phyloP scores from a whole-genome alignment of 345 rosid species.

The Erodium maritimum region DNA sequence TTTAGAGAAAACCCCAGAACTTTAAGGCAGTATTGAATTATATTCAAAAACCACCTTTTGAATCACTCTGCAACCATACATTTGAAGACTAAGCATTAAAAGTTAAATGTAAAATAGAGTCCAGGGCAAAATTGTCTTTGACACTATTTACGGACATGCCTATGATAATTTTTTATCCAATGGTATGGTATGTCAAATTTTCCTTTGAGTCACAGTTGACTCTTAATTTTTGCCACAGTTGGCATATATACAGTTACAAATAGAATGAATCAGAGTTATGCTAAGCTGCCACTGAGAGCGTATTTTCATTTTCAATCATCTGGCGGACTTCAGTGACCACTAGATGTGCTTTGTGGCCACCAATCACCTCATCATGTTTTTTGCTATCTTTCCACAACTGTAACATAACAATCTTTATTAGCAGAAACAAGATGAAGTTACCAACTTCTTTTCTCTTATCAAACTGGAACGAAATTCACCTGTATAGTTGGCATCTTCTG shows the following conservation, averaged over 20 bases:
- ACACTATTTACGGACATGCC: too few species aligned
- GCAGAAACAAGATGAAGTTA: neutral
- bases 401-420: slow-evolving; percentile 1
- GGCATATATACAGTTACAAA: slow-evolving; percentile 87
- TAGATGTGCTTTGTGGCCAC: slow-evolving; percentile 72
- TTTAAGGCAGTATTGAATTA: too few species aligned
- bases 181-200: too few species aligned
- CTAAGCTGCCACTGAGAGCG: slow-evolving; percentile 6
- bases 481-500: slow-evolving; percentile 98
- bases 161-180: too few species aligned
- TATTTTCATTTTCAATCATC: slow-evolving; percentile 53
- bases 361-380: slow-evolving; percentile 75
- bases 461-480: slow-evolving; percentile 24
- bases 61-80: slow-evolving; percentile 99
- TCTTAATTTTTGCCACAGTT: slow-evolving; percentile 63
- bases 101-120: too few species aligned
- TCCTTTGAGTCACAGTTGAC: too few species aligned
- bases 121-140: too few species aligned
- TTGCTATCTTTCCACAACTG: slow-evolving; percentile 76
- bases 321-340: slow-evolving; percentile 58
- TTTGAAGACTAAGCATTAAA: slow-evolving; percentile 80
- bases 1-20: too few species aligned
- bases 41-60: slow-evolving; percentile 54
- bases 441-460: neutral
- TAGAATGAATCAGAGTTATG: slow-evolving; percentile 24